Evolutionary conservation across 2,329 filamentous ascomycete genomes (phyloP), one percentile per base, ranked within the genome.

Genomic region (Talaromyces islandicus): DNA sequence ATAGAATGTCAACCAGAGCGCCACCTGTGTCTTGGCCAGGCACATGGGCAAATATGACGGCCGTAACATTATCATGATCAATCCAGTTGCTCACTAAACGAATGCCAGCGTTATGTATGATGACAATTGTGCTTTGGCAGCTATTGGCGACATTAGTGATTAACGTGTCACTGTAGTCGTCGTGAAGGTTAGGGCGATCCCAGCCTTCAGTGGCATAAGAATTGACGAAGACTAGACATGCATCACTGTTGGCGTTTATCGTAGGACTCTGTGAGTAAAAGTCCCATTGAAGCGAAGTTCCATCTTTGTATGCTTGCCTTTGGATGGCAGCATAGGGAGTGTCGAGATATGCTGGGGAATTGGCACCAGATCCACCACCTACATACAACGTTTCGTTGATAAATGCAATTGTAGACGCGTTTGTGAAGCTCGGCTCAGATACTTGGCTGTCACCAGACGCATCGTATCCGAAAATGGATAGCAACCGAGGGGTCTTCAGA

Each of bases 11-110:
- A 0, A 88, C 89, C 62, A 94, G 87, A 9, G 86, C 87, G 69
- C 92, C 91, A 5, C 90, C 90, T 6, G 88, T 88, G 76, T 94
- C 90, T 68, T 93, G 90, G 24, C 91, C 90, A 62, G 89, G 89
- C 68, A 92, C 93, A 89, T 90, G 93, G 7, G 89, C 89, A 68
- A 92, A 88, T 0, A 92, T 69, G 1, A 92, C 77, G 1, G 86
- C 84, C 6, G 77, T 76, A 7, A 77, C 70, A 12, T 76, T 70
- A 7, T 74, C 80, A 79, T 56, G n/a, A 17, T 56, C 54, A 29
- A 41, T 10, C 27, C 27, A 56, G 5, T 43, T 32, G 54, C 32
- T 25, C 14, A 56, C 54, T 14, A 56, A 29, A 19, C 54, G 54
- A 29, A 56, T 56, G 7, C 54, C 54, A n/a, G 54, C 54, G 12